Evolutionary conservation across 177 flowering plant genomes (phyloP).

Genomic region (Vitis hybrid): DNA sequence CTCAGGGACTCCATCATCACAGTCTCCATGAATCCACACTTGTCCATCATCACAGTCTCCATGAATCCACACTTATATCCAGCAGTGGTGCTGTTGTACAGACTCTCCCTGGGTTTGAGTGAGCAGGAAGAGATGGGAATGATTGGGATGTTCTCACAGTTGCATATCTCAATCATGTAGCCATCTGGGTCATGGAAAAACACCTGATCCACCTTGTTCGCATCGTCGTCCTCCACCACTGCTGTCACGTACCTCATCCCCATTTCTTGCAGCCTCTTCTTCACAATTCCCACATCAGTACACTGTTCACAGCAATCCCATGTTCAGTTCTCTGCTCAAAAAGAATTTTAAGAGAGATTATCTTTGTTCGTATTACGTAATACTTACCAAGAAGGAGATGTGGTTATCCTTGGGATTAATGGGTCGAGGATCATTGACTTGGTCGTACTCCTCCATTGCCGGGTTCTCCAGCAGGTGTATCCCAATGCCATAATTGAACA

Average conservation of each 20-base stretch:
- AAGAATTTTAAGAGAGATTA: no score
- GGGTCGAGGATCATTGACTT: constrained; percentile 23
- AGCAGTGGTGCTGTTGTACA: no score
- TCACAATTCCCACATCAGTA: constrained; percentile 52
- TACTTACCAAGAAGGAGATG: constrained; percentile 65
- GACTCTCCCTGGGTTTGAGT: constrained; percentile 20
- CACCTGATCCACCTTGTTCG: constrained; percentile 63
- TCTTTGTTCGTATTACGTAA: no score
- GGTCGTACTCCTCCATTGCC: constrained; percentile 17
- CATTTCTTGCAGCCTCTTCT: constrained; percentile 52
- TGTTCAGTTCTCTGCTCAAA: no score
- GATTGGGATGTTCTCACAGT: constrained; percentile 75
- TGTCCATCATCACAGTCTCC: constrained; percentile 52
- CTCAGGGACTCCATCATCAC: constrained; percentile 63
- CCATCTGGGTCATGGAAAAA: constrained; percentile 95
- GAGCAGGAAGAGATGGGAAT: constrained; percentile 55
- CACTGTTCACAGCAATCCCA: constrained; percentile 36
- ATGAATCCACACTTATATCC: constrained; percentile 28
- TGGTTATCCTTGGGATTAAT: constrained; percentile 82
- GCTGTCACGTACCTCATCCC: constrained; percentile 59
- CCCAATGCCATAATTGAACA: constrained; percentile 68
- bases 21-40: constrained; percentile 43
- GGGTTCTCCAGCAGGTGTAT: constrained; percentile 61
- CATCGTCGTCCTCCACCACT: constrained; percentile 55
- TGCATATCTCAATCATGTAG: constrained; percentile 82